A percentile compares a stretch with the other conserved stretches of the same genome.
Evolutionary conservation across 2,329 filamentous ascomycete species (phyloP).

Genomic region (Alternaria arborescens): DNA sequence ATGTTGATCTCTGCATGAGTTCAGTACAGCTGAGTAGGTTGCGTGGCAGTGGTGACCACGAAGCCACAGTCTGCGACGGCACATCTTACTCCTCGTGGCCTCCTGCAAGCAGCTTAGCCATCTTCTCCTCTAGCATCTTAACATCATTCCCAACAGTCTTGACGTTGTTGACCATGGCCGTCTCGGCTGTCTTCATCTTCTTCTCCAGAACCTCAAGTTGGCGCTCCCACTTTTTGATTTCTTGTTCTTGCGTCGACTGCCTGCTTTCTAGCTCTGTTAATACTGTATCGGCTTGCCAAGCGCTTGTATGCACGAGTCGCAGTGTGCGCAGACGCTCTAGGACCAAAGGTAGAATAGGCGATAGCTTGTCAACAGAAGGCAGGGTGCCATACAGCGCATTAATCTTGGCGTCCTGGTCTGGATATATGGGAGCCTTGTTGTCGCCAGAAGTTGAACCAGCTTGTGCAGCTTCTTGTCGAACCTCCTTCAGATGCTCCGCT

Average conservation of each 20-base stretch:
- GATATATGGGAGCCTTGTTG: slow-evolving; percentile 51
- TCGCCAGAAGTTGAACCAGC: slow-evolving; percentile 18
- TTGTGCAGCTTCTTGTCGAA: slow-evolving; percentile 40
- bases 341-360: slow-evolving; percentile 83
- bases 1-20: not conserved
- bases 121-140: slow-evolving; percentile 80
- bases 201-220: slow-evolving; percentile 81
- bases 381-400: slow-evolving; percentile 90
- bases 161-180: slow-evolving; percentile 78
- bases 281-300: slow-evolving; percentile 80
- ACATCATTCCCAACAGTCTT: slow-evolving; percentile 90
- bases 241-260: slow-evolving; percentile 82
- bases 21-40: slow-evolving; percentile 1
- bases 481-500: slow-evolving; percentile 74
- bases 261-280: slow-evolving; percentile 79
- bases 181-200: slow-evolving; percentile 74
- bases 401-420: slow-evolving; percentile 84
- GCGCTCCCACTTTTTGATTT: slow-evolving; percentile 86
- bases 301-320: slow-evolving; percentile 84
- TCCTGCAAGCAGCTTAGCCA: slow-evolving; percentile 57
- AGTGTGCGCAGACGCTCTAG: slow-evolving; percentile 86
- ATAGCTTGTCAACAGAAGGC: slow-evolving; percentile 84
- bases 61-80: not conserved
- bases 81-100: slow-evolving; percentile 14
- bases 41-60: not conserved